Percentiles rank a stretch among this genome's conserved stretches.
Conservation (phyloP, 2,329 filamentous ascomycete genomes). For the Lecanicillium sp. region DNA sequence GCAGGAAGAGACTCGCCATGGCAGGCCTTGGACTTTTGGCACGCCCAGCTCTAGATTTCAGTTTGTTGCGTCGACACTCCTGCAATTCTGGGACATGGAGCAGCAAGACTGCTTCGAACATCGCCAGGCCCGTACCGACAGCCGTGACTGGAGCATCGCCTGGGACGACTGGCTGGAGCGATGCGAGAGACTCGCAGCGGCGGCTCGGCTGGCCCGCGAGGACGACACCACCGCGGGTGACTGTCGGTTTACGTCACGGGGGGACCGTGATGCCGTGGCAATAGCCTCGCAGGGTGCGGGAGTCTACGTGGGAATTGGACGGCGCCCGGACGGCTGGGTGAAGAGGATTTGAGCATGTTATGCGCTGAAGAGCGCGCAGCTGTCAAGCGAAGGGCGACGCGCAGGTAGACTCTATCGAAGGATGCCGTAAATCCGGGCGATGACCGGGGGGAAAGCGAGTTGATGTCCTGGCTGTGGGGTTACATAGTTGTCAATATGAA, state of each 20-base stretch:
- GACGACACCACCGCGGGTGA: not conserved
- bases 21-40: slow-evolving; percentile 7
- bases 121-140: not conserved
- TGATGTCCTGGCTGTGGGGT: too few relatives aligned
- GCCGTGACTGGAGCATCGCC: slow-evolving; percentile 18
- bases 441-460: too few relatives aligned
- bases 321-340: not conserved
- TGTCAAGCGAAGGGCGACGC: too few relatives aligned
- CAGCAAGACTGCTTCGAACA: slow-evolving; percentile 1
- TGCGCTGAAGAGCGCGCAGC: not conserved
- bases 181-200: not conserved
- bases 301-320: not conserved
- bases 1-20: not conserved
- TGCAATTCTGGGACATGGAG: slow-evolving; percentile 14
- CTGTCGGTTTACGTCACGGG: slow-evolving; percentile 16
- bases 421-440: too few relatives aligned
- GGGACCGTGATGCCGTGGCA: too few relatives aligned
- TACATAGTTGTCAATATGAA: too few relatives aligned
- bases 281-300: too few relatives aligned
- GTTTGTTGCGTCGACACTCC: slow-evolving; percentile 9
- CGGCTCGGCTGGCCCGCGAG: not conserved
- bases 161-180: slow-evolving; percentile 27
- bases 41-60: not conserved
- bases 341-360: not conserved
- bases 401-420: too few relatives aligned